Conservation (phyloP, 2,329 filamentous ascomycete genomes). For the Paecilomyces sp. region DNA sequence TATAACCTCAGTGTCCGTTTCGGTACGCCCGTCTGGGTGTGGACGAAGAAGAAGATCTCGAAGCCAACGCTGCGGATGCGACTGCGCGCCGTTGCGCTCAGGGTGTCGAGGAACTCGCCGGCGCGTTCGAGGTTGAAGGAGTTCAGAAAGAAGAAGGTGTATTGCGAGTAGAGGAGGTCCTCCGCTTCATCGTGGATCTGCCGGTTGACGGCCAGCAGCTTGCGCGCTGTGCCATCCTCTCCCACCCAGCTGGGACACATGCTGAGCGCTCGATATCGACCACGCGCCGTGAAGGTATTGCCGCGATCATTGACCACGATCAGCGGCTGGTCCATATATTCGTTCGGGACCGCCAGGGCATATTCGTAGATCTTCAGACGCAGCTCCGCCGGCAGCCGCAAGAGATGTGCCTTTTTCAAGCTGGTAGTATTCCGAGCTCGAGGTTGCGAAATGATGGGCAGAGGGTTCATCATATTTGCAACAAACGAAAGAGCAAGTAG, state of each 20-base stretch:
- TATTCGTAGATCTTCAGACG: constrained; percentile 29
- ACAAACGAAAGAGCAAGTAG: background rate
- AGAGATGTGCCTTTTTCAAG: constrained; percentile 11
- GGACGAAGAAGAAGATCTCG: constrained; percentile 30
- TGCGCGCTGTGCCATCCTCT: constrained; percentile 23
- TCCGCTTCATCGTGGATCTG: constrained; percentile 30
- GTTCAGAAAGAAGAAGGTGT: constrained; percentile 30
- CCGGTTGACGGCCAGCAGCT: constrained; percentile 22
- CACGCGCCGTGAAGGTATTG: constrained; percentile 22
- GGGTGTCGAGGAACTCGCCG: constrained; percentile 23
- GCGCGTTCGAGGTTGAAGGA: constrained; percentile 23
- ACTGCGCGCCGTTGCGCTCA: constrained; percentile 21
- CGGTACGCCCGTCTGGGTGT: constrained; percentile 23
- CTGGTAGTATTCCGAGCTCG: background rate
- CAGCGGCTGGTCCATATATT: constrained; percentile 23
- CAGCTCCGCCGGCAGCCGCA: constrained; percentile 22
- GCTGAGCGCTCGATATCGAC: constrained; percentile 21
- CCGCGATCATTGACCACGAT: constrained; percentile 27
- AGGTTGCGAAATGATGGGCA: background rate
- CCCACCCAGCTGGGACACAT: constrained; percentile 28
- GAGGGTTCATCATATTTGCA: background rate
- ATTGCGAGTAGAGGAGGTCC: constrained; percentile 24
- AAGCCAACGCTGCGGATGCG: constrained; percentile 29
- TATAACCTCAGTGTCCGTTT: constrained; percentile 26
- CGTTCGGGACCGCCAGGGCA: constrained; percentile 21